Evolutionary conservation across 2,329 filamentous ascomycete genomes (phyloP), one percentile per base, ranked within the genome.

Genomic region (Colletotrichum endophyticum): DNA sequence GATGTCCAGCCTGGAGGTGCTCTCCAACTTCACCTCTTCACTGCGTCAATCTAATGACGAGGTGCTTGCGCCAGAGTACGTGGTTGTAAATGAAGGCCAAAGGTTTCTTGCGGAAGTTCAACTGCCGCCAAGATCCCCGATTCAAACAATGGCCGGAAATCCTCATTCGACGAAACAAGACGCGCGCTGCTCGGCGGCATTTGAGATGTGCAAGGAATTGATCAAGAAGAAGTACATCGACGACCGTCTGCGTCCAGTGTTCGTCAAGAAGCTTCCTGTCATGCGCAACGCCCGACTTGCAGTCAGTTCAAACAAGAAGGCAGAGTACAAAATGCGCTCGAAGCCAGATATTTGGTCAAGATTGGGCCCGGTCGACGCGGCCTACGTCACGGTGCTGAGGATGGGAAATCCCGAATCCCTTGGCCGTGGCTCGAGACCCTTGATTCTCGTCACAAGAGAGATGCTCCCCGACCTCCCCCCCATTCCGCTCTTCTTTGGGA

Each of bases 221-320:
- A 88, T 93, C 64, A 88, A 91, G 75, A 89, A 90, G 70, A 90
- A 91, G 3, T 92, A 94, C 76, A 87, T 99, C 7, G 92, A 98
- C 81, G 89, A 92, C 1, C 87, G 95, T 81, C 88, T 99, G 4
- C 90, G 95, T 72, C 95, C 97, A 0, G 91, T 90, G 0, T 95
- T 95, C 76, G 88, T 89, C 25, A 96, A 94, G 81, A 88, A 89
- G 53, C 87, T 97, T 0, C 96, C 95, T 5, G 89, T 87, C 0
- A 96, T 98, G 94, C 91, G 95, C n/a, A 98, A 98, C 83, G 96
- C 96, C 4, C 90, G 92, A 1, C 86, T 98, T 7, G 96, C 96
- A 0, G 89, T 98, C n/a, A 94, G 92, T 78, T 92, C 92, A 28
- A 96, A 95, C 81, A 95, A 94, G 81, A 92, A 90, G 64, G 90